Evolutionary conservation across 73 alveolate genomes (phyloP), one percentile per base, ranked within the genome.

Genomic region (Tetrahymena elliotti): DNA sequence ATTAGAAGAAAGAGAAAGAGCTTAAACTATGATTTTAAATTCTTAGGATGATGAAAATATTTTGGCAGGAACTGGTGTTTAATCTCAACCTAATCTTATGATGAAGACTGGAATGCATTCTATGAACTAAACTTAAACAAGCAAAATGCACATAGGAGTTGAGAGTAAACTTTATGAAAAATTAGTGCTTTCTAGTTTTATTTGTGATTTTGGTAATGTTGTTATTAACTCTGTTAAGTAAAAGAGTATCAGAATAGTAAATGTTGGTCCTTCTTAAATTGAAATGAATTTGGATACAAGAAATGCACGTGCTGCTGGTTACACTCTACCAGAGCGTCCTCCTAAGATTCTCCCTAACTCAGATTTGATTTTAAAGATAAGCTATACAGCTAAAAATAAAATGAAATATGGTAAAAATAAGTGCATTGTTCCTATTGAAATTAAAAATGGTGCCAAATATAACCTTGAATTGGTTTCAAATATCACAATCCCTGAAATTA

Each of bases 381-480:
- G 93, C 39, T 98, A 96, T 92, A 95, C 99, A 12, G 97, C 98
- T 68, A 98, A 99, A 84, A 97, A 96, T 96, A 98, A 98, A 94
- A 99, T 99, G 93, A 98, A 97, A 95, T 98, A 98, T 93, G 99
- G 99, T 24, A 97, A 96, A 47, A 98, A 98, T 11, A 98, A 98
- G 94, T 95, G 96, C 93, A 97, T 98, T 8, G 98, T 98, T 53
- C 99, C 99, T 16, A 95, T 99, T 31, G 98, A 98, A 94, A 94
- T 99, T 68, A 98, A 98, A 93, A 98, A 98, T 94, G 99, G 99
- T 41, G 99, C 99, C 40, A 97, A 98, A 41, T 99, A 98, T 95
- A 97, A 97, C 40, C 96, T 99, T 47, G 99, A 98, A 93, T 98
- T 99, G 93, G 97, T 98, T 37, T 99, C 99, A 24, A 98, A 98